phyloP scores from a whole-genome alignment of 1,284 basidiomycete genomes.

The Grifola frondosa region DNA sequence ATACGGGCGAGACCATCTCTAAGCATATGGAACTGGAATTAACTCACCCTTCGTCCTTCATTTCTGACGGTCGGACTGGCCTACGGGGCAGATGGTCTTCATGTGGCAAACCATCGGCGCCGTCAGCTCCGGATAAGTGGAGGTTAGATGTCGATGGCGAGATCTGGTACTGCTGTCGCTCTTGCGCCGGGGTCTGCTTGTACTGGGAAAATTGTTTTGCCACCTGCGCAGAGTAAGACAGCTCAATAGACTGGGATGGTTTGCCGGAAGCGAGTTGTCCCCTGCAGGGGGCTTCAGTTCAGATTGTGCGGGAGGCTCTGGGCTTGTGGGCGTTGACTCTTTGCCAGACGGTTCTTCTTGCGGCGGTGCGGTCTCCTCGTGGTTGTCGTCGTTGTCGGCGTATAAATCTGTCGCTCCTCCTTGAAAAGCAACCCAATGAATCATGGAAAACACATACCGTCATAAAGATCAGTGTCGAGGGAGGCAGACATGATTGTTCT shows the following conservation, averaged over 20 bases:
- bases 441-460: slow-evolving; percentile 17
- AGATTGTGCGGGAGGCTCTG: neutral
- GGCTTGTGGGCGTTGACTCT: slow-evolving; percentile 8
- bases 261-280: slow-evolving; percentile 25
- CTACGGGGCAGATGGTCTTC: slow-evolving; percentile 14
- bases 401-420: slow-evolving; percentile 27
- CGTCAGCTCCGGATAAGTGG: slow-evolving; percentile 14
- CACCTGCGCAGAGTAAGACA: slow-evolving; percentile 72
- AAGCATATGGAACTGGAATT: slow-evolving; percentile 22
- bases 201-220: slow-evolving; percentile 69
- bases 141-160: slow-evolving; percentile 15
- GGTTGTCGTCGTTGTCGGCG: slow-evolving; percentile 24
- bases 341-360: slow-evolving; percentile 12
- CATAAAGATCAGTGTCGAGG: slow-evolving; percentile 27
- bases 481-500: slow-evolving; percentile 21
- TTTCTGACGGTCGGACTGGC: slow-evolving; percentile 68
- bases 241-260: slow-evolving; percentile 27
- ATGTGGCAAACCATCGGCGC: slow-evolving; percentile 5
- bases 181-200: slow-evolving; percentile 67
- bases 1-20: slow-evolving; percentile 18
- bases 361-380: slow-evolving; percentile 12
- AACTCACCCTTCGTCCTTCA: slow-evolving; percentile 93
- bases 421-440: no score
- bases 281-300: slow-evolving; percentile 13
- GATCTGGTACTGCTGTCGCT: slow-evolving; percentile 49